Base-by-base conservation (phyloP, 352 stramenopile species). In the Blastocystis sp. region DNA sequence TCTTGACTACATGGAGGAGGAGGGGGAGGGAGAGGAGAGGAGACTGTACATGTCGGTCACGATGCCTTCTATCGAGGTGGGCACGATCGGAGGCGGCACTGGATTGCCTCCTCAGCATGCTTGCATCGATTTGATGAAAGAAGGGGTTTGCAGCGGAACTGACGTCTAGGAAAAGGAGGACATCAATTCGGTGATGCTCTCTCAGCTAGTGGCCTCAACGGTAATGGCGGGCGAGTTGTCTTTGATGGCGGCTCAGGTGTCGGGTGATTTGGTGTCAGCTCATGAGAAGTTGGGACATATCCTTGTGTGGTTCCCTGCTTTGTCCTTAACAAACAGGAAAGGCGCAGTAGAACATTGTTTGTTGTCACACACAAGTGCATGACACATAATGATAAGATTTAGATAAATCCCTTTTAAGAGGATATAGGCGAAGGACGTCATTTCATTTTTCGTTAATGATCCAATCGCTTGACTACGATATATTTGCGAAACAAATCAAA, bases 61-160 rank as follows among this genome's bases (percentile, higher is more conserved):
- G 73, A 96, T 97, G 94, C 94, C 94, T 1, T 94, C 91, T 79
- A 95, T 97, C 55, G 94, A 97, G 92, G 94, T 97, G 26, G 94
- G 94, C 61, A 97, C 94, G 41, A 94, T 97, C 61, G 94, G 94
- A 68, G 94, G 94, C 56, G 94, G 94, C 34, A 97, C 94, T 50
- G 92, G 92, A 23, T 90, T 97, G 15, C 90, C 92, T 23, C 93
- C 94, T n/a, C 94, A 97, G 92, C 75, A 91, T 39, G 92, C 94
- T 11, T 96, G 93, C 91, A 91, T 97, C 15, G 92, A 95, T 75
- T 90, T 94, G 2, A 94, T 97, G 82, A 93, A 93, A 87, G 90
- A 76, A 45, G 8, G 43, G 7, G 6, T 79, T 7, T 11, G 34
- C 20, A 37, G 47, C 20, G n/a, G 23, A 8, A 8, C n/a, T 68